Percentiles rank a stretch among this genome's conserved stretches.
Evolutionary conservation across 805 yeast species (phyloP).

Genomic region (Schwanniomyces occidentalis): DNA sequence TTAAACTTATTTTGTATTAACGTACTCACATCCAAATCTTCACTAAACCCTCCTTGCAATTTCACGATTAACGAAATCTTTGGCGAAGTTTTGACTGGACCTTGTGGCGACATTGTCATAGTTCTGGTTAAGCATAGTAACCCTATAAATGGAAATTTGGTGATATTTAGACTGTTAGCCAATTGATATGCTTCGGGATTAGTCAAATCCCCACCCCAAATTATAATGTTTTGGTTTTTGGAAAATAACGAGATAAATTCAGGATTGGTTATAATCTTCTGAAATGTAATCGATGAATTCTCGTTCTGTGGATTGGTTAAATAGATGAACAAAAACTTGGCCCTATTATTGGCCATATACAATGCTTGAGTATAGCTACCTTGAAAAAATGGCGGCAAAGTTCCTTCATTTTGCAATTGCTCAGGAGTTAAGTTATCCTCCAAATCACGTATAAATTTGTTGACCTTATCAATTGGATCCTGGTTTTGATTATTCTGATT

Average conservation of each 20-base stretch:
- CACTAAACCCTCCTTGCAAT: slow-evolving; percentile 60
- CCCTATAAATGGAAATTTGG: slow-evolving; percentile 81
- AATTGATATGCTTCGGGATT: slow-evolving; percentile 83
- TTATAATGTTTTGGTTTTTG: slow-evolving; percentile 49
- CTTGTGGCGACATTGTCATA: slow-evolving; percentile 54
- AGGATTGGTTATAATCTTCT: slow-evolving; percentile 53
- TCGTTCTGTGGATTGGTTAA: slow-evolving; percentile 75
- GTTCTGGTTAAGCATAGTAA: slow-evolving; percentile 67
- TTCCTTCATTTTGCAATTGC: slow-evolving; percentile 9
- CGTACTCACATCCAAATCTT: slow-evolving; percentile 32
- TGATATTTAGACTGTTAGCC: slow-evolving; percentile 68
- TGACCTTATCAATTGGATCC: slow-evolving; percentile 56
- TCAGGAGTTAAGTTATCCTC: slow-evolving; percentile 44
- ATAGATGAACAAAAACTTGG: slow-evolving; percentile 71
- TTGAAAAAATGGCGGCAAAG: slow-evolving; percentile 52
- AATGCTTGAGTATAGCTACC: slow-evolving; percentile 84
- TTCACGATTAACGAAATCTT: slow-evolving; percentile 61
- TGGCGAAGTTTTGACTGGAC: slow-evolving; percentile 53
- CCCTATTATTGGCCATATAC: slow-evolving; percentile 64
- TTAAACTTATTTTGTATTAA: slow-evolving; percentile 41
- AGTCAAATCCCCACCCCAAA: slow-evolving; percentile 90
- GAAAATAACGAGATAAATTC: slow-evolving; percentile 43
- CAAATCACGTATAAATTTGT: slow-evolving; percentile 50
- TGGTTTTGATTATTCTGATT: slow-evolving; percentile 17
- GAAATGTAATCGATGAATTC: slow-evolving; percentile 52